Evolutionary conservation across 2,329 filamentous ascomycete genomes (phyloP).

Genomic region (Aspergillus ibericus): DNA sequence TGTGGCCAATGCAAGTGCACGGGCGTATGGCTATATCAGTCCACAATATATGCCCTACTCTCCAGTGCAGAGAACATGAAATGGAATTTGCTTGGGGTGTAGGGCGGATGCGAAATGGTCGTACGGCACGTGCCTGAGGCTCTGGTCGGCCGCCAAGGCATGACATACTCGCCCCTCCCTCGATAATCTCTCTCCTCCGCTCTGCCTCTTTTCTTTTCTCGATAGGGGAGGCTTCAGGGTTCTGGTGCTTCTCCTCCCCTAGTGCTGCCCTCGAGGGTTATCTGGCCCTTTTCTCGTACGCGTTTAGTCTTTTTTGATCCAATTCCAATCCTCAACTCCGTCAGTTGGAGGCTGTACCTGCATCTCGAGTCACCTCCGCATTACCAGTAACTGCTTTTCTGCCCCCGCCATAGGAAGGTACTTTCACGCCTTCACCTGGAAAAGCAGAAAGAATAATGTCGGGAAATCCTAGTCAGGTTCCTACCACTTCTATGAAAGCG

Average conservation of each 20-base stretch:
- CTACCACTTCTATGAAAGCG: constrained; percentile 39
- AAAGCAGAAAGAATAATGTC: constrained; percentile 38
- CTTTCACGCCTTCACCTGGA: neutral
- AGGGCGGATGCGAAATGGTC: neutral
- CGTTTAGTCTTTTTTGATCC: neutral
- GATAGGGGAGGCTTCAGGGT: constrained; percentile 20
- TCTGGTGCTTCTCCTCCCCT: constrained; percentile 20
- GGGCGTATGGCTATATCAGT: too few species aligned
- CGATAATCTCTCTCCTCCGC: constrained; percentile 12
- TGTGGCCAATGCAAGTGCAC: too few species aligned
- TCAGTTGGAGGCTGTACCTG: constrained; percentile 11
- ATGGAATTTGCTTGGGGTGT: too few species aligned
- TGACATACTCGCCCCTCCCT: neutral
- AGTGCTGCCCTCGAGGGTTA: constrained; percentile 18
- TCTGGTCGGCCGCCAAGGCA: neutral
- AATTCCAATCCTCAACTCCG: neutral
- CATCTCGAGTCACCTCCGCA: constrained; percentile 16
- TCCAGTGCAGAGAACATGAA: too few species aligned
- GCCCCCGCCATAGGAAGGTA: constrained; percentile 1
- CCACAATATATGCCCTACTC: too few species aligned
- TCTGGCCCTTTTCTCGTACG: constrained; percentile 1
- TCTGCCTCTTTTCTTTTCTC: constrained; percentile 13
- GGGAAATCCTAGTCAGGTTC: constrained; percentile 38
- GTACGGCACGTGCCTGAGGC: neutral
- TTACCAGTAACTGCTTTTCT: constrained; percentile 13